Percentiles rank a stretch among this genome's conserved stretches.
Evolutionary conservation across 352 stramenopile species (phyloP).

Genomic region (Albugo candida): DNA sequence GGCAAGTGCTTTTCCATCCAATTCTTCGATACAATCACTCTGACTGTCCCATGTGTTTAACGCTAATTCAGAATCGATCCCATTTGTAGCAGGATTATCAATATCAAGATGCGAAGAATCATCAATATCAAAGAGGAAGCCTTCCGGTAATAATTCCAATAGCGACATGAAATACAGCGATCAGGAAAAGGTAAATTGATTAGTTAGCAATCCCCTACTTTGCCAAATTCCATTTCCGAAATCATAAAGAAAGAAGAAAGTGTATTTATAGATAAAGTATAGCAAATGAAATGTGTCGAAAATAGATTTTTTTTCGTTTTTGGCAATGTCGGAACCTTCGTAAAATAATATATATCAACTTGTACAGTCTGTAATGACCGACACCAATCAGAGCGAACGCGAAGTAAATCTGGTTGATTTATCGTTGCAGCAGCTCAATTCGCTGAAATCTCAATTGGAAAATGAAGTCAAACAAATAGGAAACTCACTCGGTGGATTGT

Average conservation of each 20-base stretch:
- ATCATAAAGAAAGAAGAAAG: neutral
- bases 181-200: no score
- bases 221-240: no score
- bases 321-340: neutral
- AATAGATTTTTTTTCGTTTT: neutral
- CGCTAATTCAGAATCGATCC: no score
- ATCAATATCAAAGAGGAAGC: neutral
- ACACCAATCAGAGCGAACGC: slow-evolving; percentile 1
- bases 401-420: slow-evolving; percentile 75
- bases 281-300: neutral
- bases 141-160: neutral
- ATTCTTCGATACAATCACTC: no score
- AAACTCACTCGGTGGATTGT: slow-evolving; percentile 40
- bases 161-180: no score
- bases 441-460: slow-evolving; percentile 79
- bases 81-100: no score
- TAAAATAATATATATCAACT: no score
- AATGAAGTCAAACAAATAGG: slow-evolving; percentile 65
- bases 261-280: neutral
- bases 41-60: no score
- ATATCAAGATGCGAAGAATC: neutral
- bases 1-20: no score
- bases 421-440: slow-evolving; percentile 85
- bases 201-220: no score
- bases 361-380: neutral